Base-by-base conservation (phyloP, 1,284 basidiomycete genomes). In the Gomphus bonarii region DNA sequence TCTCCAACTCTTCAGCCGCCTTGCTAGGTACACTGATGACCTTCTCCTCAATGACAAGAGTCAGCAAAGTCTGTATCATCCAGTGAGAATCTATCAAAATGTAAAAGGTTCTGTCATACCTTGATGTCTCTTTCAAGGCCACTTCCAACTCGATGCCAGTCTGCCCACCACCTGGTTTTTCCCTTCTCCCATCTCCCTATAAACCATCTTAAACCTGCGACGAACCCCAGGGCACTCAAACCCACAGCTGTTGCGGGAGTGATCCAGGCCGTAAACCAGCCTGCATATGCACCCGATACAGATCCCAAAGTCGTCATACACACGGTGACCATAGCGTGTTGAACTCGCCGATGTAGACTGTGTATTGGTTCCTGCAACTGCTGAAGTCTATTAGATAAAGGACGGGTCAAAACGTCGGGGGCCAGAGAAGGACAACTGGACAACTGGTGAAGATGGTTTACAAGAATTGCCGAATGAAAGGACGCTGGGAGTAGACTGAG, bases 81-180 rank as follows among this genome's bases (percentile, higher is more conserved):
- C 33, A 50, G 20, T 38, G 18, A 16, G 18, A 16, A 40, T 31
- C 14, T 49, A 47, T 47, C 8, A 16, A n/a, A 55, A 51, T 42
- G 55, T 20, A 35, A 48, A 38, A n/a, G 25, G 30, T 42, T 6
- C 44, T 8, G 46, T 68, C 76, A 50, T 64, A 86, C 88, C 72
- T 78, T 73, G 16, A 92, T 68, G 71, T 94, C 91, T 50, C 85
- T 76, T 61, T 80, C 78, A 52, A 91, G 70, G 9, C 90, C 87
- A 53, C 80, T 75, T 3, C 80, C 80, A 3, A 91, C 77, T 46
- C 91, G 73, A 33, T 68, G 66, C 76, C 84, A 90, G 67, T 91
- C 87, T 54, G 75, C 75, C 81, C 81, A 81, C 84, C 90, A 94
- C 51, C 69, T 72, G 55, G 66, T 73, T 68, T 90, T 86, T 2